phyloP scores from a whole-genome alignment of 768 basidiomycete genomes.

The Hydnomerulius pinastri region DNA sequence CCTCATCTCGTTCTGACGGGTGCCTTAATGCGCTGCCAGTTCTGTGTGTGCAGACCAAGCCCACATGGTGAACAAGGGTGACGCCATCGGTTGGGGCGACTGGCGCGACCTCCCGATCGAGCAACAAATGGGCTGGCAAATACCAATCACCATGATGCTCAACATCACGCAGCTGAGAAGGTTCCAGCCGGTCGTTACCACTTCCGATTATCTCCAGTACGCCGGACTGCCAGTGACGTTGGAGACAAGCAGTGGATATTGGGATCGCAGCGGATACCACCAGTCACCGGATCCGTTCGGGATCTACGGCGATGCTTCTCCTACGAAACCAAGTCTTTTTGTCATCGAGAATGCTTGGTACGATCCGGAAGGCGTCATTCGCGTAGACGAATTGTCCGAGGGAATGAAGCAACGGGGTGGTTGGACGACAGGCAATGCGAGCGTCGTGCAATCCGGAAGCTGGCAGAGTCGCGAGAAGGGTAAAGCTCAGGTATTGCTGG shows the following conservation, averaged over 20 bases:
- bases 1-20: not conserved
- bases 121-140: conserved; percentile 33
- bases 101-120: conserved; percentile 40
- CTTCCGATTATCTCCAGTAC: conserved; percentile 42
- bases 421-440: conserved; percentile 20
- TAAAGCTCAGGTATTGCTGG: conserved; percentile 16
- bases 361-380: conserved; percentile 36
- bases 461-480: conserved; percentile 13
- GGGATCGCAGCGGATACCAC: conserved; percentile 35
- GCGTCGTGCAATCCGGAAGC: conserved; percentile 12
- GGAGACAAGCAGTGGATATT: conserved; percentile 41
- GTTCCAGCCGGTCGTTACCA: conserved; percentile 36
- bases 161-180: conserved; percentile 40
- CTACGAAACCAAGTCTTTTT: conserved; percentile 24
- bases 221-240: conserved; percentile 29
- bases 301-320: conserved; percentile 16
- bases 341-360: conserved; percentile 43
- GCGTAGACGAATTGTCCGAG: conserved; percentile 37
- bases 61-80: conserved; percentile 43
- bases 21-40: conserved; percentile 14
- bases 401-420: conserved; percentile 26
- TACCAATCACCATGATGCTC: conserved; percentile 39
- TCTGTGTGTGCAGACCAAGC: conserved; percentile 40
- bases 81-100: conserved; percentile 38
- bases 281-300: conserved; percentile 12